Evolutionary conservation across 140 eudicot genomes (phyloP), one percentile per base, ranked within the genome.

Genomic region (Erigeron philadelphicus): DNA sequence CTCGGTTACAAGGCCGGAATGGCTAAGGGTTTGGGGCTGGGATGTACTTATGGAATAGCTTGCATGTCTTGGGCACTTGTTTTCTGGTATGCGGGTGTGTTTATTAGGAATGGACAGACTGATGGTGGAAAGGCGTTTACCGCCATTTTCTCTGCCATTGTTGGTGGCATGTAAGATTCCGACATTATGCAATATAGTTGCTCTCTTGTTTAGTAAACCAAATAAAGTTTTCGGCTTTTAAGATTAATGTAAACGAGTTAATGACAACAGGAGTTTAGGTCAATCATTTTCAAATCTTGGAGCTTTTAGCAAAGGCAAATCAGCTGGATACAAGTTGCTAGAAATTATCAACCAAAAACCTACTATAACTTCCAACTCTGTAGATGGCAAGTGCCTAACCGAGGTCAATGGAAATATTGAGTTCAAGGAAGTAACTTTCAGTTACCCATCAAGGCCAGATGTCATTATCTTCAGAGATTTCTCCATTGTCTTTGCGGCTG

Each of bases 41-140:
- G 99, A 76, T 93, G 99, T 70, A 93, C 99, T 4, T 93, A 93
- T 72, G 99, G 99, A 55, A 93, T 93, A 13, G 99, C 99, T 23
- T 93, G 99, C 78, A 93, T 93, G 99, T 93, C 99, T 1, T 93
- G 99, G 99, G 99, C 99, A 59, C 94, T 93, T 72, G 99, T 93
- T 52, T 89, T 93, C 88, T 93, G 99, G 99, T 93, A 93, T 67
- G 99, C 97, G 5, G 99, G 97, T 16, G 99, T 93, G 41, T 93
- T 93, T 69, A 89, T 93, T 67, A 78, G 99, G 67, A 93, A 89
- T 43, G 99, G 99, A n/a, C 97, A 89, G 79, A 93, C 95, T 2
- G 99, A 93, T 77, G 99, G 99, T 10, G 99, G 99, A 44, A 93
- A 87, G 77, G 97, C 97, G 1, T 89, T 93, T 77, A 89, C 99